phyloP scores from a whole-genome alignment of 1,284 basidiomycete species.

The Cryptococcus sp. region DNA sequence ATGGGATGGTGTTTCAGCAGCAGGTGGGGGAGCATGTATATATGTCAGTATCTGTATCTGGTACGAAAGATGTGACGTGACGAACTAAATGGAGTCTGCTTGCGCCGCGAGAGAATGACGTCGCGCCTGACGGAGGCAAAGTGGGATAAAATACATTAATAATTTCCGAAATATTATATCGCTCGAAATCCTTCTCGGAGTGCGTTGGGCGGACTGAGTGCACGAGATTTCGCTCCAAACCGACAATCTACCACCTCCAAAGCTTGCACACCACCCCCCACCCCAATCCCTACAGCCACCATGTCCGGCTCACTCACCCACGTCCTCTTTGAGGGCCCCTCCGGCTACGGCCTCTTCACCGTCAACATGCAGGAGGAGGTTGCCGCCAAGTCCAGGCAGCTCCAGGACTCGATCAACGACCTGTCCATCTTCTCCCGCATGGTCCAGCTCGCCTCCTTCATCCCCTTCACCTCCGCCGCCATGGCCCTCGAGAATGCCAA shows the following conservation, averaged over 20 bases:
- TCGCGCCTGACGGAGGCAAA: background rate
- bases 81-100: too few species aligned
- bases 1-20: too few species aligned
- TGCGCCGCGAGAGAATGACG: too few species aligned
- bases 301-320: constrained; percentile 62
- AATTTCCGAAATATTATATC: background rate
- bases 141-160: background rate
- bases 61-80: too few species aligned
- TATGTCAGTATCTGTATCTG: too few species aligned
- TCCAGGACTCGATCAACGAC: constrained; percentile 84
- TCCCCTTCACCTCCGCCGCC: constrained; percentile 91
- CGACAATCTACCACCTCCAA: background rate
- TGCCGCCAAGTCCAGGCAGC: constrained; percentile 72
- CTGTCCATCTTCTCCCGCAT: constrained; percentile 90
- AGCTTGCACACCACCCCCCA: background rate
- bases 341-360: constrained; percentile 92
- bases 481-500: constrained; percentile 96
- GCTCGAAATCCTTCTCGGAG: background rate
- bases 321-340: constrained; percentile 90
- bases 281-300: constrained; percentile 8
- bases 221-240: background rate
- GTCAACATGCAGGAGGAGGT: constrained; percentile 86
- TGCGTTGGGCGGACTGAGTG: background rate
- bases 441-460: constrained; percentile 87
- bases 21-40: too few species aligned